Conservation (phyloP, 208 protist genomes). For the Angomonas ambiguus region DNA sequence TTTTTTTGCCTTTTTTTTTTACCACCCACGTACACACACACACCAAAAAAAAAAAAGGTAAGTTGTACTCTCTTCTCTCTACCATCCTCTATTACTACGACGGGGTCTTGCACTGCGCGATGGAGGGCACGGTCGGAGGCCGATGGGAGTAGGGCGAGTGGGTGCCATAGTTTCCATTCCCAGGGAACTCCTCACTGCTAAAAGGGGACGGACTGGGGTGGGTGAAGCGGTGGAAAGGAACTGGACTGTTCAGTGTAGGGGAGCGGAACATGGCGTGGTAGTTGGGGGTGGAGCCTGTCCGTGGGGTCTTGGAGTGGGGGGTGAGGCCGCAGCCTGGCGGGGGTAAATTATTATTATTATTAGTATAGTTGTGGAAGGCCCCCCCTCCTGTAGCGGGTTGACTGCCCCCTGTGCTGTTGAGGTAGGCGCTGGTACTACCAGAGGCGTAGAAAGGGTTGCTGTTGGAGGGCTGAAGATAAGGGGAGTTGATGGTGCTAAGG, state of each 20-base stretch:
- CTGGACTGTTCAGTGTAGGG: background rate
- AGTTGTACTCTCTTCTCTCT: background rate
- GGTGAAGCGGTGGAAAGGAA: background rate
- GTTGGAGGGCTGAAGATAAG: background rate
- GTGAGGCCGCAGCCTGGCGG: background rate
- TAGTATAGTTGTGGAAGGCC: background rate
- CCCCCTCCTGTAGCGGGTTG: background rate
- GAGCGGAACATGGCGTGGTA: background rate
- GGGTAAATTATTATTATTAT: background rate
- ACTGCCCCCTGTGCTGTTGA: too few relatives aligned
- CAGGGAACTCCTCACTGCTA: background rate
- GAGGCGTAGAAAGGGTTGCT: background rate
- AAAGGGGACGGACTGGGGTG: background rate
- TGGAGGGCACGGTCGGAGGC: background rate
- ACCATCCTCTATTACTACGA: background rate
- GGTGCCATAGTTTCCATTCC: conserved; percentile 8
- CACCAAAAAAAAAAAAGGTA: background rate
- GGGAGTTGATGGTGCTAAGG: background rate
- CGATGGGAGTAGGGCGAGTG: background rate
- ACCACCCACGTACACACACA: background rate
- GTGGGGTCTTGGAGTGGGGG: background rate
- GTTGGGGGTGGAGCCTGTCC: background rate
- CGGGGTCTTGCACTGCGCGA: background rate
- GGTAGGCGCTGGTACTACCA: background rate
- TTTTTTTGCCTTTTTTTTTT: background rate